Evolutionary conservation across 78 protist species (phyloP), one percentile per base, ranked within the genome.

Genomic region (Tieghemostelium lacteum): DNA sequence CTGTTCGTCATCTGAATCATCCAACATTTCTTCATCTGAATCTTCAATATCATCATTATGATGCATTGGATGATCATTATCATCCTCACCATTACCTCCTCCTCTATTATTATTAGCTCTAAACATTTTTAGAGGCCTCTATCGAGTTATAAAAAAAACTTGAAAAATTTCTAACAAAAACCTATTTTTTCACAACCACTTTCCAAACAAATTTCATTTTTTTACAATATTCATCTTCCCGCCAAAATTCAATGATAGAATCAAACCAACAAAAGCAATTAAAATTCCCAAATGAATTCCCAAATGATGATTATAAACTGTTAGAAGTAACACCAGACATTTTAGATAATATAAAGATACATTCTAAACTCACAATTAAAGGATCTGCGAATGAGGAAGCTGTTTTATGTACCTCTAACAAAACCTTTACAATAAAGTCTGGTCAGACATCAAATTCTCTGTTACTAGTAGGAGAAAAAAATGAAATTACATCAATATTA

Each of bases 381-480:
- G 91, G 91, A 26, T 26, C 39, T 12, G 4, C 20, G 60, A 69
- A 40, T 50, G 91, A 83, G 0, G 91, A 83, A 33, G 91, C 91
- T 4, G 78, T 83, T 40, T 58, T 83, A n/a, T 83, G 91, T 42
- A 69, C 91, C 17, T 36, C 45, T 8, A 52, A 57, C 40, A 80
- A 83, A 57, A 83, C 91, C 4, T 83, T 54, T 69, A 33, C 63
- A 2, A 55, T 83, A 20, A 83, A 62, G 57, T 26, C 63, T 19
- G 91, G 70, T 0, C 78, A 69, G 26, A 83, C 91, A 22, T 69
- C 91, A 24, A 83, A 83, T 39, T 34, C 91, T 28, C 55, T 83
- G 71, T 54, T 83, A 50, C 42, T 83, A 16, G 24, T 73, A 12
- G 20, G 34, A 49, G 49, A 57, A 24, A 61, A 73, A 8, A 73